Base-by-base conservation (phyloP, 371 early-diverging fungal species). In the Mucor sp. region DNA sequence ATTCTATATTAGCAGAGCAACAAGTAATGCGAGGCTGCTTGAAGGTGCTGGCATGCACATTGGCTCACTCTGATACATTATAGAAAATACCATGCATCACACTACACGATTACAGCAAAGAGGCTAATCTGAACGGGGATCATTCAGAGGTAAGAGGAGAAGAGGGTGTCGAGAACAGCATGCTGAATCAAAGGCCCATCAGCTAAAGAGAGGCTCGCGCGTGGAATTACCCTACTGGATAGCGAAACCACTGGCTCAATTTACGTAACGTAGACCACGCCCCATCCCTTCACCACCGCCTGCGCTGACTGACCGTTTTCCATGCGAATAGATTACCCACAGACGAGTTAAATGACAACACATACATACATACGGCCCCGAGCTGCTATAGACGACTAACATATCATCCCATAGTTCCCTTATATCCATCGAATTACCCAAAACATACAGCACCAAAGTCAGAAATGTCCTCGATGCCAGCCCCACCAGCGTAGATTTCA, bases 191-290 rank as follows among this genome's bases (percentile, higher is more conserved):
- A 44, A 1, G 6, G 7, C 19, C n/a, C 2, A 11, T 25, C 37
- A 50, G 50, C 6, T 50, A 8, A 50, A 50, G 23, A 50, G 50
- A 50, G 50, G 69, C 41, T 63, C 78, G 23, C 72, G 76, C 1
- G 57, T 80, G 19, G 84, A 84, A 50, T 50, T 84, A 19, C 84
- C 84, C 0, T 81, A 72, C 55, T 84, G 84, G 84, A 57, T 81
- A 33, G 82, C 78, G 6, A 78, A 78, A 62, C 70, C 79, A 14
- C 48, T 84, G 12, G 79, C 77, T 5, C 69, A 73, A 63, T 77
- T 71, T 43, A 74, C 74, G 82, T 82, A 77, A 68, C 3, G n/a
- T 48, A 17, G 53, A 44, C 25, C 19, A 21, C 30, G 30, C 30
- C 23, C 30, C 23, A 47, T 30, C 30, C 30, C 6, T 30, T 30